Evolutionary conservation across 306 rosid species (phyloP).

Genomic region (Arachis hypogaea): DNA sequence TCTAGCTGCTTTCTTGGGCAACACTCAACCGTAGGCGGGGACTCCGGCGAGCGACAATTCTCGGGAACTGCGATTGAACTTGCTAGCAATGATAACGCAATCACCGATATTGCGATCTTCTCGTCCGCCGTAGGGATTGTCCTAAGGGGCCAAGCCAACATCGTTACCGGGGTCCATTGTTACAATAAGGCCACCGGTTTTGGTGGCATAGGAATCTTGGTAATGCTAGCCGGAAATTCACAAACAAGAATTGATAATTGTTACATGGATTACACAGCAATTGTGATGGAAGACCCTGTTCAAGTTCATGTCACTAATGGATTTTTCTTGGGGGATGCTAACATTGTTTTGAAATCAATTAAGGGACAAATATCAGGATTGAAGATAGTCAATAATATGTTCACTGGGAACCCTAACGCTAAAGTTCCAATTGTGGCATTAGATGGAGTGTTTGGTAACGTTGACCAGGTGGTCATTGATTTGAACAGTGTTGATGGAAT

Average conservation of each 20-base stretch:
- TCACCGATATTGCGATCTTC: slow-evolving; percentile 52
- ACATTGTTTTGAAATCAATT: slow-evolving; percentile 57
- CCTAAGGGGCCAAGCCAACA: slow-evolving; percentile 67
- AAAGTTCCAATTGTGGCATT: slow-evolving; percentile 48
- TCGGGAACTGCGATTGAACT: slow-evolving; percentile 60
- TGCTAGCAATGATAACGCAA: slow-evolving; percentile 55
- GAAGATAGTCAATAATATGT: slow-evolving; percentile 60
- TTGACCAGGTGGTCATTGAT: slow-evolving; percentile 62
- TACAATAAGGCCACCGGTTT: slow-evolving; percentile 65
- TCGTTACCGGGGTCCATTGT: slow-evolving; percentile 63
- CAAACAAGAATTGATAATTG: slow-evolving; percentile 65
- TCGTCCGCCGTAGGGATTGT: slow-evolving; percentile 55
- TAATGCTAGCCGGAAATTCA: slow-evolving; percentile 53
- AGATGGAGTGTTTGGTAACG: slow-evolving; percentile 49
- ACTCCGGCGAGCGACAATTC: slow-evolving; percentile 47
- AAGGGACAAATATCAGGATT: slow-evolving; percentile 52
- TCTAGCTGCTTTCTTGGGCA: slow-evolving; percentile 62
- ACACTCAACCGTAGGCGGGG: slow-evolving; percentile 62
- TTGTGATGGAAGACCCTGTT: slow-evolving; percentile 67
- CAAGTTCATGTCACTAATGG: slow-evolving; percentile 73
- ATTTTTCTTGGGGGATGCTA: slow-evolving; percentile 62
- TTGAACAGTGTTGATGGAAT: slow-evolving; percentile 57
- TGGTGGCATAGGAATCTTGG: slow-evolving; percentile 65
- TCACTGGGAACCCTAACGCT: slow-evolving; percentile 43
- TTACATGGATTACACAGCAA: slow-evolving; percentile 58